Percentiles rank a stretch among this genome's conserved stretches.
These are phyloP conservation scores for Geotrichum aggregatum DNA, from an alignment of 1,139 yeast genomes.

Conservation along the genomic window DNA sequence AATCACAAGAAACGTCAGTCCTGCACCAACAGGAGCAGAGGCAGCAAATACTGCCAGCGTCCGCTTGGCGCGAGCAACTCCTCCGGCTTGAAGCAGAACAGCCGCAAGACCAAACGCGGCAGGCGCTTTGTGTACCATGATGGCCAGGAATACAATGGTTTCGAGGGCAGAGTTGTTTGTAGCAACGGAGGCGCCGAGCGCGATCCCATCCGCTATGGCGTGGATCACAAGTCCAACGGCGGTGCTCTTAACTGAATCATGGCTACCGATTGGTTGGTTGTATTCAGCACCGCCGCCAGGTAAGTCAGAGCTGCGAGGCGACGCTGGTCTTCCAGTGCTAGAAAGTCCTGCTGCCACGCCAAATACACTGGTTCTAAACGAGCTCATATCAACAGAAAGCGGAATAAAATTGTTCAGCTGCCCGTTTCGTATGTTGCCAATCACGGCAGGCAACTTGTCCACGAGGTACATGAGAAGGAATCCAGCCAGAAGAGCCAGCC, in stretches of 20 bases:
- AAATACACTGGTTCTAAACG: slow-evolving; percentile 10
- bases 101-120: slow-evolving; percentile 67
- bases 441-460: slow-evolving; percentile 40
- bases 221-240: slow-evolving; percentile 65
- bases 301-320: not conserved
- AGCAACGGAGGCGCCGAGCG: slow-evolving; percentile 60
- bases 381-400: slow-evolving; percentile 24
- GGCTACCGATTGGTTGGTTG: not conserved
- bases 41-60: slow-evolving; percentile 49
- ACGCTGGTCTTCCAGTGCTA: too few species aligned
- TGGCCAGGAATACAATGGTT: slow-evolving; percentile 53
- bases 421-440: too few species aligned
- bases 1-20: slow-evolving; percentile 46
- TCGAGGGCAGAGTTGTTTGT: slow-evolving; percentile 47
- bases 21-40: slow-evolving; percentile 53
- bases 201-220: slow-evolving; percentile 70
- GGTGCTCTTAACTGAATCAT: slow-evolving; percentile 29
- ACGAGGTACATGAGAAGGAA: slow-evolving; percentile 50
- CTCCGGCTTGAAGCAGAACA: slow-evolving; percentile 45
- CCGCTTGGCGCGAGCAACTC: slow-evolving; percentile 38
- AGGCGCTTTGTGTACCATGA: slow-evolving; percentile 70
- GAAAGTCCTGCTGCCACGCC: too few species aligned
- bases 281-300: not conserved
- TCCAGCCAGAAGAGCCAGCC: slow-evolving; percentile 46
- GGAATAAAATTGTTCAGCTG: slow-evolving; percentile 20